Conservation (phyloP, 2,329 filamentous ascomycete genomes). For the Exophiala calicioides region DNA sequence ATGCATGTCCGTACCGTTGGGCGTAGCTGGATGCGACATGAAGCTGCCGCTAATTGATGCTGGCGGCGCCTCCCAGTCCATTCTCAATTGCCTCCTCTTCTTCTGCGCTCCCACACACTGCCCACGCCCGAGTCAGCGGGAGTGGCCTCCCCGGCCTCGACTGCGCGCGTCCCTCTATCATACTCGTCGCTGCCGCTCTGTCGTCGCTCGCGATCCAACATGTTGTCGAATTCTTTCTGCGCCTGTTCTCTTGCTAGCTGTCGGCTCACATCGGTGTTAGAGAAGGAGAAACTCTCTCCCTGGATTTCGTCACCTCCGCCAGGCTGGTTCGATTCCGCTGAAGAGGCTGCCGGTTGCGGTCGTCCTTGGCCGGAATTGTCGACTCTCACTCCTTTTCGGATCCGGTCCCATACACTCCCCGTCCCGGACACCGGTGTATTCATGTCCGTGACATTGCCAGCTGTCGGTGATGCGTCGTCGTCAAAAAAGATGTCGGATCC, state of each 20-base stretch:
- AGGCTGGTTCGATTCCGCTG: too few relatives aligned
- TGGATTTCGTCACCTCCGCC: neutral
- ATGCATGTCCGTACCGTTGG: too few relatives aligned
- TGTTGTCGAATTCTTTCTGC: conserved; percentile 45
- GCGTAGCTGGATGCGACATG: too few relatives aligned
- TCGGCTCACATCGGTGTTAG: neutral
- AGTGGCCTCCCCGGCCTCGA: conserved; percentile 18
- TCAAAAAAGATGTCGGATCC: conserved; percentile 21
- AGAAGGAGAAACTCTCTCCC: too few relatives aligned
- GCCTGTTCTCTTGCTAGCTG: conserved; percentile 37
- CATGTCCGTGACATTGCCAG: conserved; percentile 24
- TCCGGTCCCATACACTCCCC: conserved; percentile 26
- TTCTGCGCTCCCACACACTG: conserved; percentile 25
- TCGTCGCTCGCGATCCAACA: conserved; percentile 45
- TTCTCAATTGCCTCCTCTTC: conserved; percentile 12
- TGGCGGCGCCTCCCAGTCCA: neutral
- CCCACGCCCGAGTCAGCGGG: conserved; percentile 13
- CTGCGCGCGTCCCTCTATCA: conserved; percentile 18
- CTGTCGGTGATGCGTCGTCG: conserved; percentile 31
- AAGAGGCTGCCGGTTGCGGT: too few relatives aligned
- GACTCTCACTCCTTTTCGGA: too few relatives aligned
- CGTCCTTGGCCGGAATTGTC: neutral
- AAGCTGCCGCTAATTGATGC: neutral
- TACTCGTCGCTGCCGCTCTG: conserved; percentile 27
- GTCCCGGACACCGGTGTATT: neutral